Conservation (phyloP, 83 land plant genomes). For the Diphasiastrum complanatum region DNA sequence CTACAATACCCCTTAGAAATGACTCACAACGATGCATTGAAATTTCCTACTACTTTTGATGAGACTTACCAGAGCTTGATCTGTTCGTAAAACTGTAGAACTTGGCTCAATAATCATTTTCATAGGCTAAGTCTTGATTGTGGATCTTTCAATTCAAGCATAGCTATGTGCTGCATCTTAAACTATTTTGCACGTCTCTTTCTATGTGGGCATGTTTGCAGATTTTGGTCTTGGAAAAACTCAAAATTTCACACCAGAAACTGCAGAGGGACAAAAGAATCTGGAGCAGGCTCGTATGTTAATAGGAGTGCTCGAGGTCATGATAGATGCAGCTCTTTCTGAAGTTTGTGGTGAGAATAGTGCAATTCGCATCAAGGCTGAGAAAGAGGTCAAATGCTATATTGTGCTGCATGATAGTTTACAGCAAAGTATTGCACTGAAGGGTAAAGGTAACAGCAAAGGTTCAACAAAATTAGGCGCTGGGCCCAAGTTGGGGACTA, state of each 20-base stretch:
- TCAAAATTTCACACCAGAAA: conserved; percentile 30
- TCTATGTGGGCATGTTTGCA: conserved; percentile 3
- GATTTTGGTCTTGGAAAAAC: conserved; percentile 38
- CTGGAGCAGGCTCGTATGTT: conserved; percentile 41
- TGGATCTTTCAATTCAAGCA: not conserved
- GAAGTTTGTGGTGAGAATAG: conserved; percentile 42
- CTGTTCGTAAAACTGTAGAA: too few relatives aligned
- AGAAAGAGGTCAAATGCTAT: conserved; percentile 43
- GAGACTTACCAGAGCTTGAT: too few relatives aligned
- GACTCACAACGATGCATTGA: too few relatives aligned
- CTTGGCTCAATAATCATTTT: too few relatives aligned
- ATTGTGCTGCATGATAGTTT: conserved; percentile 40
- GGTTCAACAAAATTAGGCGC: conserved; percentile 12
- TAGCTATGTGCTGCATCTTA: not conserved
- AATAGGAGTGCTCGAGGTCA: conserved; percentile 61
- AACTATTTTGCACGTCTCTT: not conserved
- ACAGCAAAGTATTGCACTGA: conserved; percentile 27
- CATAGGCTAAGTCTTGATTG: too few relatives aligned
- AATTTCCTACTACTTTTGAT: too few relatives aligned
- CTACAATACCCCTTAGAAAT: too few relatives aligned
- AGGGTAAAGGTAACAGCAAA: conserved; percentile 27
- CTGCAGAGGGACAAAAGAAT: conserved; percentile 38
- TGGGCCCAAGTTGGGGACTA: conserved; percentile 11
- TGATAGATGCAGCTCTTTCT: conserved; percentile 45
- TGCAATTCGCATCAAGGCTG: conserved; percentile 27